Base-by-base conservation (phyloP, 1,284 basidiomycete species). In the Termitomyces sp. region DNA sequence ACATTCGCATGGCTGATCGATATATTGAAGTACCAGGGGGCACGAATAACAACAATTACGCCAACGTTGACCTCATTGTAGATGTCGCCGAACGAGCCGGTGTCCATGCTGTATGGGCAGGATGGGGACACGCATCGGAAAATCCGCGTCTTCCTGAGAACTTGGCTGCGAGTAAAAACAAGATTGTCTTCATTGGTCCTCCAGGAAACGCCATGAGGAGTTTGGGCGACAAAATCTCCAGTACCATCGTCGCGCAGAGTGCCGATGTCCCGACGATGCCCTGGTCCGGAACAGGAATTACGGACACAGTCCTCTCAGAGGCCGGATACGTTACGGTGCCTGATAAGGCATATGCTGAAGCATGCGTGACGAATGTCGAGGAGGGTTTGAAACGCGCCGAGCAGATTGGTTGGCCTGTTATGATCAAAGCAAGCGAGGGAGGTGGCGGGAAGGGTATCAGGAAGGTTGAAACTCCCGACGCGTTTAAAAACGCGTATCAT, bases 351-450 rank as follows among this genome's bases (percentile, higher is more conserved):
- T 99, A 99, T 72, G 75, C 81, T 58, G 78, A 85, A 56, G 97
- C 97, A 13, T 99, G 97, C 65, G 89, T 99, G 13, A 88, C 86
- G 58, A 84, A 74, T 46, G 93, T 96, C 48, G 92, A 96, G 66
- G 86, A 97, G 60, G 97, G 97, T 49, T 70, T 99, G 56, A 73
- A 76, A 58, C 85, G 81, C 65, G 91, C 96, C 0, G 86, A 93
- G 69, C 74, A 84, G 67, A 97, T 99, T 55, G 96, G 96, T 24
- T 99, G 83, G 79, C 97, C 97, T 0, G 86, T 99, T 63, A 99
- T 99, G 97, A 99, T 99, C 78, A 99, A 99, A 78, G 97, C 97
- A 8, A 93, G 90, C 61, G 97, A 99, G 71, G 97, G 97, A 64
- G 97, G 97, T 63, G 97, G 97, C 72, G 97, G 97, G 57, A 99